Percentiles rank a stretch among this genome's conserved stretches.
phyloP scores from a whole-genome alignment of 2,329 filamentous ascomycete genomes.

The Paracamarosporium sp. region DNA sequence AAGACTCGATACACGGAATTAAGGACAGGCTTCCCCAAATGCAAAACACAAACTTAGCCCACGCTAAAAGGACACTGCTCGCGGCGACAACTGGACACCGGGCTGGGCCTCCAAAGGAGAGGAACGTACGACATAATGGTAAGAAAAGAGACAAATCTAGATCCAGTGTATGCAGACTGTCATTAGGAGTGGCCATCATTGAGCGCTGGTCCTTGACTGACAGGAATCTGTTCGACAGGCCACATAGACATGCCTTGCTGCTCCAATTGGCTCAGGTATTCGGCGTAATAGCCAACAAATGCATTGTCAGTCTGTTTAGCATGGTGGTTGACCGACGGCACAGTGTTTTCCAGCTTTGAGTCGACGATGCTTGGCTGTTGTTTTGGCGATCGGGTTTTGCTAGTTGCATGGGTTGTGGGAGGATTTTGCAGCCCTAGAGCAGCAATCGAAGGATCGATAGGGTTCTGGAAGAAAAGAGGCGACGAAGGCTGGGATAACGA shows the following conservation, averaged over 20 bases:
- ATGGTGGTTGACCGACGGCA: not conserved
- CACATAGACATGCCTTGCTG: not conserved
- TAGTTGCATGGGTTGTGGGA: not conserved
- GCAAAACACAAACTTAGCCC: conserved; percentile 7
- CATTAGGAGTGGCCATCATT: too few relatives aligned
- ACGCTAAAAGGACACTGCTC: not conserved
- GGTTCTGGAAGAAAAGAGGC: not conserved
- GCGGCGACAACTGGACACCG: not conserved
- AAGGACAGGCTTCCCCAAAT: conserved; percentile 6
- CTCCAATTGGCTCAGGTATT: not conserved
- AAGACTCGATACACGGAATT: not conserved
- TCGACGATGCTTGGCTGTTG: not conserved
- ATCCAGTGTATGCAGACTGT: too few relatives aligned
- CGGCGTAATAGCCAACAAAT: not conserved
- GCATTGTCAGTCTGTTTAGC: not conserved
- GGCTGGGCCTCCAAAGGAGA: not conserved
- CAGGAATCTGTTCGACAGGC: not conserved
- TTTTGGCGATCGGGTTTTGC: not conserved
- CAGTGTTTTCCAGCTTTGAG: not conserved
- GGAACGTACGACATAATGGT: not conserved
- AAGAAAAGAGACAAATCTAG: not conserved
- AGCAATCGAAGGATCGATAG: not conserved
- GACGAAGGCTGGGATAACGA: conserved; percentile 3
- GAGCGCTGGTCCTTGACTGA: not conserved
- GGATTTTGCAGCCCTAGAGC: not conserved